Base-by-base conservation (phyloP, 106 monocot species). In the Iris macrosiphon region DNA sequence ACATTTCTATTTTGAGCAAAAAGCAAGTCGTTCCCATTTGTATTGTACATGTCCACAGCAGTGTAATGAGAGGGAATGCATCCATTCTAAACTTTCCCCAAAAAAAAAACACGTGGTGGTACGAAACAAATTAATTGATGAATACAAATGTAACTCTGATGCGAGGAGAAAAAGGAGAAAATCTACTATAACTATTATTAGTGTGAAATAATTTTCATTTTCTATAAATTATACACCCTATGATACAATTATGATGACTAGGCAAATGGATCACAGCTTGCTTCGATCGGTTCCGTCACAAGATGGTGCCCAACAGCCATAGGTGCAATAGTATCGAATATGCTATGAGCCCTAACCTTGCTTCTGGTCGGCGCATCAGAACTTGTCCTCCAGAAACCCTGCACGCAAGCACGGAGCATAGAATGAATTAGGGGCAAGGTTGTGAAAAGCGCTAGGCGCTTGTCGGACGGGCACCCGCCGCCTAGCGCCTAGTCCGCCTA, bases 381-480 rank as follows among this genome's bases (percentile, higher is more conserved):
- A 83, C 58, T 48, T 79, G 62, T 25, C 83, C 84, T 32, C 82
- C 96, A 41, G 96, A 86, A 50, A 96, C 96, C 96, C 96, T 96
- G 79, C 49, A 67, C 42, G 13, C 8, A 41, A 46, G 45, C 4
- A 46, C 21, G 9, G 38, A 17, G 14, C 26, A 27, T 10, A 46
- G 25, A 3, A 16, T n/a, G 29, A 26, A 40, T n/a, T n/a, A n/a
- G n/a, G n/a, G n/a, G n/a, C n/a, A n/a, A n/a, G n/a, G n/a, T n/a
- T n/a, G n/a, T n/a, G n/a, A n/a, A n/a, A n/a, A n/a, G n/a, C n/a
- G n/a, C n/a, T n/a, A n/a, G n/a, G n/a, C n/a, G n/a, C n/a, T n/a
- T n/a, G n/a, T n/a, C n/a, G n/a, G n/a, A n/a, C n/a, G n/a, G n/a
- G n/a, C n/a, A n/a, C n/a, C n/a, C n/a, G n/a, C n/a, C n/a, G n/a